A percentile compares a stretch with the other conserved stretches of the same genome.
Evolutionary conservation across 768 basidiomycete genomes (phyloP).

Genomic region (Polyporus arcularius): DNA sequence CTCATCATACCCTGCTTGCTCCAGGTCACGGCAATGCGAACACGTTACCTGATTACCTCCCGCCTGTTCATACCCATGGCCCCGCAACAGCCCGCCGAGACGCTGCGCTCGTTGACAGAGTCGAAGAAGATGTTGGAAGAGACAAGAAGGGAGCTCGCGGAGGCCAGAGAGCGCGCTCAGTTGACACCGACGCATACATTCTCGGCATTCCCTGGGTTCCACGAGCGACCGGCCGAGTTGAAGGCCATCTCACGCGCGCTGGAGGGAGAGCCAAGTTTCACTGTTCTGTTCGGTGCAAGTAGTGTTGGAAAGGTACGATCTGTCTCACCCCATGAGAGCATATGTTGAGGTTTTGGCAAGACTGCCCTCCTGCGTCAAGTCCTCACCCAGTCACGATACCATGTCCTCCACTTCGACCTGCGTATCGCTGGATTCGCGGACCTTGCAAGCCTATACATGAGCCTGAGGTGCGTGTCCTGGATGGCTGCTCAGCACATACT

Average conservation of each 20-base stretch:
- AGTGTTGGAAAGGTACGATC: conserved; percentile 76
- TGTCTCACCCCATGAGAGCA: background rate
- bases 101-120: conserved; percentile 78
- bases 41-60: conserved; percentile 15
- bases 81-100: conserved; percentile 65
- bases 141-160: conserved; percentile 71
- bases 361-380: conserved; percentile 81
- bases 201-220: conserved; percentile 73
- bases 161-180: conserved; percentile 65
- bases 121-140: conserved; percentile 76
- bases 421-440: conserved; percentile 86
- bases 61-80: conserved; percentile 13
- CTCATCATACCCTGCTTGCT: conserved; percentile 5
- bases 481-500: background rate
- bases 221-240: conserved; percentile 66
- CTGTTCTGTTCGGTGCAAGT: conserved; percentile 77
- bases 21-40: conserved; percentile 1
- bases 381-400: conserved; percentile 64
- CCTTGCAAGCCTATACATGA: conserved; percentile 72
- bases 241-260: conserved; percentile 65
- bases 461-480: conserved; percentile 41
- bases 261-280: conserved; percentile 75
- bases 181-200: conserved; percentile 76
- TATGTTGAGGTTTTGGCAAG: conserved; percentile 33
- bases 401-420: conserved; percentile 83